Conservation (phyloP, 2,329 filamentous ascomycete species). For the Paecilomyces sp. region DNA sequence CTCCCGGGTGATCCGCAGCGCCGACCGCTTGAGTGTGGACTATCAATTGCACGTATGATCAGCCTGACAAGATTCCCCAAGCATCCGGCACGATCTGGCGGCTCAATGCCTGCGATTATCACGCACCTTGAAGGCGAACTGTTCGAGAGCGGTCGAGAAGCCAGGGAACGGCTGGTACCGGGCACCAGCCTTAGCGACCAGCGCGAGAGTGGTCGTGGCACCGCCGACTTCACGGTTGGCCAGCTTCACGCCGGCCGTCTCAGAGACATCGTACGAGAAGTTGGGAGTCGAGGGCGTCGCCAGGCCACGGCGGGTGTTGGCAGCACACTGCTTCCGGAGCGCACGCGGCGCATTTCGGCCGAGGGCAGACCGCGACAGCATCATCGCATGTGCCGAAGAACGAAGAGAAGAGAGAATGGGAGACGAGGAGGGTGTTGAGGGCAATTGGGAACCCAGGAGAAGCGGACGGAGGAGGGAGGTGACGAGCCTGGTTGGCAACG, state of each 20-base stretch:
- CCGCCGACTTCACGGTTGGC: conserved; percentile 84
- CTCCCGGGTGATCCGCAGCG: conserved; percentile 88
- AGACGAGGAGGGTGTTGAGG: conserved; percentile 26
- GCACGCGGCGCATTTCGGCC: conserved; percentile 58
- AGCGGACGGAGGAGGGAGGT: conserved; percentile 16
- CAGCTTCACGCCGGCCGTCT: conserved; percentile 83
- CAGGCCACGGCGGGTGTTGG: conserved; percentile 53
- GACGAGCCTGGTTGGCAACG: conserved; percentile 18
- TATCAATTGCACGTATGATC: conserved; percentile 43
- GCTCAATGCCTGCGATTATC: conserved; percentile 14
- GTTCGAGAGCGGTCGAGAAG: conserved; percentile 80
- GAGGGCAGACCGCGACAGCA: conserved; percentile 62
- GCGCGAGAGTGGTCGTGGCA: conserved; percentile 80
- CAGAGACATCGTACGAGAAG: conserved; percentile 80
- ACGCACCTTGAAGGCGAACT: conserved; percentile 93
- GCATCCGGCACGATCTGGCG: background rate
- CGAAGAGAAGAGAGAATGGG: conserved; percentile 28
- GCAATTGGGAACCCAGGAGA: conserved; percentile 22
- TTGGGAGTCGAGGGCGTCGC: conserved; percentile 62
- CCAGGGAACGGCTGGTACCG: conserved; percentile 87
- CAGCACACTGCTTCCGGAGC: conserved; percentile 52
- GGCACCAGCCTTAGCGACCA: conserved; percentile 91
- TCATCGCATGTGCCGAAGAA: conserved; percentile 49
- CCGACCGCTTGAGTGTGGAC: conserved; percentile 76
- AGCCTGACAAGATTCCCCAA: conserved; percentile 4